phyloP scores from a whole-genome alignment of 306 rosid species.

The Lathyrus oleraceus region DNA sequence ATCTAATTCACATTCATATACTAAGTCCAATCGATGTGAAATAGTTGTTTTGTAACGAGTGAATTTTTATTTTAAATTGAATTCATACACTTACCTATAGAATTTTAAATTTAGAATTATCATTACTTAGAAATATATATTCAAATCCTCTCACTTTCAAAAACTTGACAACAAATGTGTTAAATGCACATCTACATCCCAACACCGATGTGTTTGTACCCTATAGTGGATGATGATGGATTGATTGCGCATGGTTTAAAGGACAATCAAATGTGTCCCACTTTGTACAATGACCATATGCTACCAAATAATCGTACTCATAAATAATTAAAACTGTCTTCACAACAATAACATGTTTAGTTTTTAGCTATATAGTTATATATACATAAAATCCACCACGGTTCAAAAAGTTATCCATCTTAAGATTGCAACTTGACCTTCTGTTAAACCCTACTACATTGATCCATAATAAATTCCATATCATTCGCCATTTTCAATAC shows the following conservation, averaged over 20 bases:
- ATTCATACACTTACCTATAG: too few relatives aligned
- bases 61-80: too few relatives aligned
- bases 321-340: not conserved
- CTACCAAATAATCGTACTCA: constrained; percentile 13
- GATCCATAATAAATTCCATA: not conserved
- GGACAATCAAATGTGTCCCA: constrained; percentile 46
- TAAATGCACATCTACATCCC: constrained; percentile 4
- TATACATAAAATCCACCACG: not conserved
- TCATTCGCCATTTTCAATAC: constrained; percentile 27
- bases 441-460: constrained; percentile 9
- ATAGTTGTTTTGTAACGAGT: too few relatives aligned
- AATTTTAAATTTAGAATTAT: too few relatives aligned
- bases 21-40: too few relatives aligned
- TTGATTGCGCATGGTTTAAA: constrained; percentile 50
- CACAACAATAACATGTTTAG: not conserved
- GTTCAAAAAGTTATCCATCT: not conserved
- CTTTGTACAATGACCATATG: constrained; percentile 35
- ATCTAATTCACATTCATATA: too few relatives aligned
- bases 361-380: not conserved
- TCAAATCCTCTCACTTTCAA: too few relatives aligned
- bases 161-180: not conserved
- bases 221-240: constrained; percentile 25
- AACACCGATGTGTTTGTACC: constrained; percentile 11
- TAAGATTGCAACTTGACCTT: constrained; percentile 38
- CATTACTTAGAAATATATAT: too few relatives aligned